phyloP scores from a whole-genome alignment of 2,329 filamentous ascomycete genomes.

The Paraphaeosphaeria minitans region DNA sequence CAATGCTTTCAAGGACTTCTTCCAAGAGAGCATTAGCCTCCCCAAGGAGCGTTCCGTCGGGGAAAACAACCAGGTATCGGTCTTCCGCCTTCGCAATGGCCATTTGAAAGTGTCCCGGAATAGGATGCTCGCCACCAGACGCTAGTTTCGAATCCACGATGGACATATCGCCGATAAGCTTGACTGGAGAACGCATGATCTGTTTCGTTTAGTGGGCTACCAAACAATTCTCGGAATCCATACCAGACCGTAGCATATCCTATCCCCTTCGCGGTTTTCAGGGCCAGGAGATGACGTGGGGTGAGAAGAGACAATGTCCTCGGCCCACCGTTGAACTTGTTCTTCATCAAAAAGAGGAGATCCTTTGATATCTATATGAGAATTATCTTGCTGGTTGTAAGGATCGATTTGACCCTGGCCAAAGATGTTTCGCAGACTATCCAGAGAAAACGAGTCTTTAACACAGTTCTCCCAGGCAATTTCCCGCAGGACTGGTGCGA shows the following conservation, averaged over 20 bases:
- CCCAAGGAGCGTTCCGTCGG: constrained; percentile 20
- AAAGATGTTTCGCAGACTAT: background rate
- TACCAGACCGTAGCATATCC: constrained; percentile 35
- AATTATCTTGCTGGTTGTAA: background rate
- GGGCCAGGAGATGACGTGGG: constrained; percentile 1
- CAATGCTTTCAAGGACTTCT: constrained; percentile 21
- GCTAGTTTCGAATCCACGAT: constrained; percentile 23
- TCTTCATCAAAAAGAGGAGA: constrained; percentile 16
- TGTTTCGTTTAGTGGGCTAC: constrained; percentile 8
- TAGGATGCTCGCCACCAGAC: constrained; percentile 8
- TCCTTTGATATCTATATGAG: background rate
- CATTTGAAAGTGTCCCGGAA: constrained; percentile 26
- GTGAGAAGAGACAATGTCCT: constrained; percentile 8
- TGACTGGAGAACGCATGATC: constrained; percentile 26
- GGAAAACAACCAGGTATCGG: constrained; percentile 22
- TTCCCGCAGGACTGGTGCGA: constrained; percentile 15
- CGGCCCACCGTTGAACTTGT: constrained; percentile 26
- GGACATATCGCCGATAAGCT: constrained; percentile 31
- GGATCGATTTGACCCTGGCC: background rate
- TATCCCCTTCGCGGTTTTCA: constrained; percentile 6
- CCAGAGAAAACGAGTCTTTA: constrained; percentile 18
- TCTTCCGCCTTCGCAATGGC: constrained; percentile 14
- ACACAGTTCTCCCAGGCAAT: constrained; percentile 22
- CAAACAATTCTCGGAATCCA: background rate
- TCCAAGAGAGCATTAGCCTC: constrained; percentile 29